phyloP scores from a whole-genome alignment of 148 eudicot genomes.

The Amaranthus hypochondriacus region DNA sequence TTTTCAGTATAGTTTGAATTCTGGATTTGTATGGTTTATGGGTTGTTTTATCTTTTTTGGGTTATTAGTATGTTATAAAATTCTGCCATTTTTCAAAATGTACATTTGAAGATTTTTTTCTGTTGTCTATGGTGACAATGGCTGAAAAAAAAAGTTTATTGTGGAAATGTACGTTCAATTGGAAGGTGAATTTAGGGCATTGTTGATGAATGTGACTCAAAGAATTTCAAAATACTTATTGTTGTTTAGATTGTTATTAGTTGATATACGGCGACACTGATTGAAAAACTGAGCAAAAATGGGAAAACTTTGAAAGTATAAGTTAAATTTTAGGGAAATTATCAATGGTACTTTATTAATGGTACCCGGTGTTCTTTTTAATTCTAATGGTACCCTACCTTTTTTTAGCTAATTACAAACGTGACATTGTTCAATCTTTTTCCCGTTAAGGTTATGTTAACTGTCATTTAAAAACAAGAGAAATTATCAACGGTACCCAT shows the following conservation, averaged over 20 bases:
- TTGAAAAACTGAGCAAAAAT: neutral
- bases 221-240: too few relatives aligned
- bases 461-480: neutral
- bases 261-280: neutral
- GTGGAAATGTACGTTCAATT: neutral
- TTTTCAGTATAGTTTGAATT: neutral
- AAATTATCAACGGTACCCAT: too few relatives aligned
- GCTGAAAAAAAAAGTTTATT: neutral
- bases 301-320: neutral
- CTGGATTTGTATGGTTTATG: neutral
- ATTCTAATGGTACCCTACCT: too few relatives aligned
- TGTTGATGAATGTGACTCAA: neutral
- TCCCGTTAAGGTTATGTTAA: neutral
- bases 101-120: neutral
- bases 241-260: neutral
- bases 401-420: too few relatives aligned
- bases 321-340: neutral
- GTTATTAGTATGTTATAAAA: neutral
- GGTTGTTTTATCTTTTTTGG: neutral
- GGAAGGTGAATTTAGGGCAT: neutral
- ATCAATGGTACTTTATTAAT: too few relatives aligned
- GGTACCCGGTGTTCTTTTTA: too few relatives aligned
- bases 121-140: neutral
- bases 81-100: neutral
- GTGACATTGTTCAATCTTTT: too few relatives aligned